Base-by-base conservation (phyloP, 257 asterid species). In the Scutellaria galericulata region DNA sequence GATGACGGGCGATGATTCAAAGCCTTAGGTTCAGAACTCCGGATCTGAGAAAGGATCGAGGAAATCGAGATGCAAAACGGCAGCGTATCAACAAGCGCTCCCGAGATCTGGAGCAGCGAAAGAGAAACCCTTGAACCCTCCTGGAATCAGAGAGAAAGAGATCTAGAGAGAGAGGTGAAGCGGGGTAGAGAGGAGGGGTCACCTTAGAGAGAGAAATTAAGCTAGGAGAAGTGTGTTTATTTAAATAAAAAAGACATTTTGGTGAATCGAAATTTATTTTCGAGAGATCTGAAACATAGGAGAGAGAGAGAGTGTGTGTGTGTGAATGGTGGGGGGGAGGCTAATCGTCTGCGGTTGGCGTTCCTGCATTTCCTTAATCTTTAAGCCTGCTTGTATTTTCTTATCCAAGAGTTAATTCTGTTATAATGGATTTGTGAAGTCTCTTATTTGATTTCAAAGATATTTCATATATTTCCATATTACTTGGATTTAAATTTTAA, bases 111-210 rank as follows among this genome's bases (percentile, higher is more conserved):
- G 73, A 59, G 82, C 80, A 24, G 27, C 27, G 27, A 24, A 24
- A 24, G 85, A 79, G 75, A 82, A 78, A 69, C 83, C 85, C 88
- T 83, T 78, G 77, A 78, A 74, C 84, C 79, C 87, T 83, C 85
- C 41, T 66, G 81, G 20, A 77, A 74, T 64, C 70, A 68, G 70
- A 60, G 39, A 66, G 60, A 60, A 40, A 66, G 60, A 72, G 86
- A 79, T 73, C 76, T 70, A 74, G 80, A 78, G 66, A 31, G 73
- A 77, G 11, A 35, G 55, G 74, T 22, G 64, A 50, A 48, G 58
- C 68, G 63, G 64, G 61, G 66, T 15, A 7, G 40, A 41, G 80
- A 12, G 53, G 68, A 48, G 71, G 76, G 80, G 74, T 66, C 70
- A 47, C 72, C 58, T 56, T 70, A 31, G 75, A 76, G 73, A 78